A percentile compares a stretch with the other conserved stretches of the same genome.
These are phyloP conservation scores for Edaphochlamys debaryana DNA, from an alignment of 139 green algal species.

Conservation along the genomic window DNA sequence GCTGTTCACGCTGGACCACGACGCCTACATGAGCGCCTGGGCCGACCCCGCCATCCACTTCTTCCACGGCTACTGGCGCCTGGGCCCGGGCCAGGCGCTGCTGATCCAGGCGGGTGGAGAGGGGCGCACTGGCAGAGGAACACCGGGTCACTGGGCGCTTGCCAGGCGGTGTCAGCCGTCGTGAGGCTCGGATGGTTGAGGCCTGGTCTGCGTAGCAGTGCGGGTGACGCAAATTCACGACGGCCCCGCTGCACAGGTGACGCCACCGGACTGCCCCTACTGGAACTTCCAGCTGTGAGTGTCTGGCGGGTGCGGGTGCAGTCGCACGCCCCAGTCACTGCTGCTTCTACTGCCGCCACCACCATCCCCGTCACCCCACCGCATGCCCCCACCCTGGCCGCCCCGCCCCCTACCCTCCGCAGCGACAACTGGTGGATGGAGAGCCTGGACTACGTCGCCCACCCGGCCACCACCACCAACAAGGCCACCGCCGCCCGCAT, in stretches of 20 bases:
- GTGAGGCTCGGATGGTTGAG: no score
- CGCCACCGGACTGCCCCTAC: constrained; percentile 34
- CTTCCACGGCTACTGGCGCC: constrained; percentile 40
- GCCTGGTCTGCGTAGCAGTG: no score
- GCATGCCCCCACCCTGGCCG: no score
- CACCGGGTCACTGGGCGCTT: no score
- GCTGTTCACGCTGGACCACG: not conserved
- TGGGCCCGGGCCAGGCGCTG: constrained; percentile 18
- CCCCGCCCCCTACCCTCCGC: no score
- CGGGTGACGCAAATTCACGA: no score
- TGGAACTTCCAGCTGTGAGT: constrained; percentile 54
- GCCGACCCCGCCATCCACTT: constrained; percentile 46
- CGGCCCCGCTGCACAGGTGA: no score
- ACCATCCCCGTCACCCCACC: no score
- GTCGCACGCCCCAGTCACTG: constrained; percentile 25
- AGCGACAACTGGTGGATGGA: constrained; percentile 43
- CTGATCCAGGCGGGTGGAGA: constrained; percentile 31
- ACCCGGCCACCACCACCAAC: constrained; percentile 38
- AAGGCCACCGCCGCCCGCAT: constrained; percentile 29
- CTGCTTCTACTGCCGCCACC: no score
- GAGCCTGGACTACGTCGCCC: constrained; percentile 20
- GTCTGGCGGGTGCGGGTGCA: no score
- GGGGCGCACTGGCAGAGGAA: no score
- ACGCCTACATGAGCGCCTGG: constrained; percentile 41
- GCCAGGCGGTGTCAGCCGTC: no score